These are phyloP conservation scores for Nemania sp. DNA, from an alignment of 2,329 filamentous ascomycete genomes.

Conservation along the genomic window DNA sequence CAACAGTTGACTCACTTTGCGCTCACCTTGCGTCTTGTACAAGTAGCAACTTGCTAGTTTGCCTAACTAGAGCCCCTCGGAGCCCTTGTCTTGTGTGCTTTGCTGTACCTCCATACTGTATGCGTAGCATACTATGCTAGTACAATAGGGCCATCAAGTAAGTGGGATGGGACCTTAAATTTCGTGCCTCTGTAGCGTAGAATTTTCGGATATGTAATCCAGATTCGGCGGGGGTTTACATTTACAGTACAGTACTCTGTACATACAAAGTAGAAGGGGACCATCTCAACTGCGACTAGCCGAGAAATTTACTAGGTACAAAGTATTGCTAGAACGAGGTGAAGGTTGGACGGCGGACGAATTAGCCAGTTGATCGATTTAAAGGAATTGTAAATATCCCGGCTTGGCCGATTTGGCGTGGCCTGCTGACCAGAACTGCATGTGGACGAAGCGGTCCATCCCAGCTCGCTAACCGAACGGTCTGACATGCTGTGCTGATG, in stretches of 20 bases:
- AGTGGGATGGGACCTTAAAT: background rate
- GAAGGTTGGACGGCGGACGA: conserved; percentile 2
- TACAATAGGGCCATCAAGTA: no score
- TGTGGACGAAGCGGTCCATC: conserved; percentile 34
- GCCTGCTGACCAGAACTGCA: conserved; percentile 39
- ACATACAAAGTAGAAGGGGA: background rate
- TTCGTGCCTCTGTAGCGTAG: conserved; percentile 3
- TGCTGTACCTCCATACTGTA: no score
- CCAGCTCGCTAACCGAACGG: conserved; percentile 27
- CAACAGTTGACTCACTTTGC: no score
- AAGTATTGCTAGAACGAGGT: conserved; percentile 1
- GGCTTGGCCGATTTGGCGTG: conserved; percentile 37
- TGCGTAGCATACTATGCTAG: no score
- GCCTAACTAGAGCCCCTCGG: no score
- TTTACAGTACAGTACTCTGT: no score
- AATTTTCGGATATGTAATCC: background rate
- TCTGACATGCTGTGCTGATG: conserved; percentile 6
- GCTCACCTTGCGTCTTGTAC: no score
- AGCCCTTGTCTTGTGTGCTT: no score
- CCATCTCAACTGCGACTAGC: conserved; percentile 14
- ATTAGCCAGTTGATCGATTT: conserved; percentile 21
- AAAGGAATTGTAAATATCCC: conserved; percentile 26
- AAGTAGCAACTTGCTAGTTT: no score
- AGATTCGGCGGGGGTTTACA: conserved; percentile 10
- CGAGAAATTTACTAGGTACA: conserved; percentile 20